phyloP scores from a whole-genome alignment of 2,329 filamentous ascomycete genomes.

The Hypoxylon sp. region DNA sequence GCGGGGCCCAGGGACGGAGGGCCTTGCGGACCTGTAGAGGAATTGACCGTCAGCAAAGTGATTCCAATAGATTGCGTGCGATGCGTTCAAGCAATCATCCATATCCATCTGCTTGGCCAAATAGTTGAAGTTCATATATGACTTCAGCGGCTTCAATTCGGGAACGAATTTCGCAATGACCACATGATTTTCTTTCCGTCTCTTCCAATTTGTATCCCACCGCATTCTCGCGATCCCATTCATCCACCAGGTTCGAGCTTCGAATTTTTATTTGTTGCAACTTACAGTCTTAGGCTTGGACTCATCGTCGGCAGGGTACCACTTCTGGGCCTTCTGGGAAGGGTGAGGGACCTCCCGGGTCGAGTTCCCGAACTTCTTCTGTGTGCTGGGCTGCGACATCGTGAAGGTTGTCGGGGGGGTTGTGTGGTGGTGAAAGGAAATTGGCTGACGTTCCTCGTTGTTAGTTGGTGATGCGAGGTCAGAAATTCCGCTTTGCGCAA shows the following conservation, averaged over 20 bases:
- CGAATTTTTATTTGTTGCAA: constrained; percentile 56
- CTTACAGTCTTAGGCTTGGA: constrained; percentile 93
- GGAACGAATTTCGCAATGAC: constrained; percentile 16
- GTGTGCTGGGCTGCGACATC: constrained; percentile 80
- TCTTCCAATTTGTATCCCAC: background rate
- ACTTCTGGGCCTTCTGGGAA: constrained; percentile 96
- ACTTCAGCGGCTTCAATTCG: constrained; percentile 16
- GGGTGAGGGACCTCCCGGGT: constrained; percentile 89
- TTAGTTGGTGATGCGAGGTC: constrained; percentile 49
- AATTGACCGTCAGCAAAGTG: constrained; percentile 50
- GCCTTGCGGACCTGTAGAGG: constrained; percentile 89
- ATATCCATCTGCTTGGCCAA: constrained; percentile 14
- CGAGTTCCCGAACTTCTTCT: constrained; percentile 97
- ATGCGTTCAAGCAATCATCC: constrained; percentile 9
- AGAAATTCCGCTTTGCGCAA: constrained; percentile 53
- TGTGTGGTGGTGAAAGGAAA: constrained; percentile 50
- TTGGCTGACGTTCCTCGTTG: constrained; percentile 45
- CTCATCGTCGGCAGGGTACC: constrained; percentile 97
- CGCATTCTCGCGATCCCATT: background rate
- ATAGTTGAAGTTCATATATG: constrained; percentile 17
- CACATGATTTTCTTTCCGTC: constrained; percentile 9
- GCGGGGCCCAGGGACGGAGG: constrained; percentile 87
- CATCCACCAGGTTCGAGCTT: constrained; percentile 26
- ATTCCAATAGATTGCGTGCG: constrained; percentile 2
- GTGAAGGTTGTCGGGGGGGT: constrained; percentile 67